These are phyloP conservation scores for Microbotryum silenes-acaulis DNA, from an alignment of 1,284 basidiomycete genomes.

Conservation along the genomic window DNA sequence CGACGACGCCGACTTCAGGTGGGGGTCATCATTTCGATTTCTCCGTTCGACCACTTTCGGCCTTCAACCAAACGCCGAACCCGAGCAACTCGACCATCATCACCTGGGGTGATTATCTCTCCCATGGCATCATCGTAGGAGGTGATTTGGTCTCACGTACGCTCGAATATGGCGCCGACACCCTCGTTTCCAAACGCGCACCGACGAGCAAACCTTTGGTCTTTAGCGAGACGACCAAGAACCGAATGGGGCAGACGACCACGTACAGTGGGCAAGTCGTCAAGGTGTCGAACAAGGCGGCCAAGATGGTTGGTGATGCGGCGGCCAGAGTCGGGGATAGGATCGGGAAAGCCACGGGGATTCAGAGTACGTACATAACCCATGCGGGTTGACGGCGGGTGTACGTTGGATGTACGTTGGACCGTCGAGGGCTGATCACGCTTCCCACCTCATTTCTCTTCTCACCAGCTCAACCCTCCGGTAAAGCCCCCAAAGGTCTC, in stretches of 20 bases:
- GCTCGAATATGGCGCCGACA: slow-evolving; percentile 33
- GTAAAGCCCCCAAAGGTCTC: slow-evolving; percentile 34
- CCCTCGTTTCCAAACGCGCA: slow-evolving; percentile 23
- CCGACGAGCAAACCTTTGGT: slow-evolving; percentile 30
- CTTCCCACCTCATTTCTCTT: too few species aligned
- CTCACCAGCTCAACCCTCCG: slow-evolving; percentile 14
- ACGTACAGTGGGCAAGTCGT: slow-evolving; percentile 4
- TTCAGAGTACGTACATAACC: slow-evolving; percentile 29
- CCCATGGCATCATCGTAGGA: slow-evolving; percentile 36
- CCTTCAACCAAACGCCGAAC: slow-evolving; percentile 10
- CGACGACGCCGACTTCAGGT: too few species aligned
- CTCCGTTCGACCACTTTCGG: slow-evolving; percentile 17
- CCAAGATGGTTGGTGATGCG: slow-evolving; percentile 35
- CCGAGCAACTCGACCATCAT: slow-evolving; percentile 19
- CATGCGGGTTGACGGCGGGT: too few species aligned
- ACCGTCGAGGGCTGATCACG: slow-evolving; percentile 7
- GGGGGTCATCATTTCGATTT: slow-evolving; percentile 1
- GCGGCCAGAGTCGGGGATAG: slow-evolving; percentile 38
- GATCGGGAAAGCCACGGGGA: slow-evolving; percentile 38
- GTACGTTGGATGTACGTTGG: too few species aligned
- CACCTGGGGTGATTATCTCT: slow-evolving; percentile 35
- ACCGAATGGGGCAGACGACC: neutral
- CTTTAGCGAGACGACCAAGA: slow-evolving; percentile 29
- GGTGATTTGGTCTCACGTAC: slow-evolving; percentile 32
- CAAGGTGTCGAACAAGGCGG: slow-evolving; percentile 33